phyloP scores from a whole-genome alignment of 306 rosid species.

The Nissolia schottii region DNA sequence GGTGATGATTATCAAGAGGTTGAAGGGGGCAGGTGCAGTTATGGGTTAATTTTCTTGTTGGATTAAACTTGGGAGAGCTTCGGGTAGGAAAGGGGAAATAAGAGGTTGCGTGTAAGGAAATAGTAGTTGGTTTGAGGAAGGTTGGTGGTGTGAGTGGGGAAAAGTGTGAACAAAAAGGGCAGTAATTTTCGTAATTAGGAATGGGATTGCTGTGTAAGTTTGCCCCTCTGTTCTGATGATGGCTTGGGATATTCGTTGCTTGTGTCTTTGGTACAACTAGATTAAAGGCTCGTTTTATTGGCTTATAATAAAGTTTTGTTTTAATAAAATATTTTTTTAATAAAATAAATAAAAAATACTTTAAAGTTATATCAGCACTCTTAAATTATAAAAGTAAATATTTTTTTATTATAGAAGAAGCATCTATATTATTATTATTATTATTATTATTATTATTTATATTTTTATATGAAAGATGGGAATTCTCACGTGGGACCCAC shows the following conservation, averaged over 20 bases:
- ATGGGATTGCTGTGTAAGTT: slow-evolving; percentile 22
- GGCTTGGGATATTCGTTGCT: slow-evolving; percentile 38
- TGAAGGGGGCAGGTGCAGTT: background rate
- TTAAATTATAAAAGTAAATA: no score
- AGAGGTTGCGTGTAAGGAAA: slow-evolving; percentile 35
- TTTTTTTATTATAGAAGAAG: no score
- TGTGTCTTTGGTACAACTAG: slow-evolving; percentile 30
- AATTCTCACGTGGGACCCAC: no score
- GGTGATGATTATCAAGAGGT: background rate
- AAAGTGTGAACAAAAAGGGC: slow-evolving; percentile 1
- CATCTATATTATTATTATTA: no score
- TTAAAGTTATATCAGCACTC: no score
- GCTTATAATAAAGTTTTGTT: no score
- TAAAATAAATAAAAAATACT: no score
- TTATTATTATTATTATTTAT: no score
- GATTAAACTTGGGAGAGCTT: background rate
- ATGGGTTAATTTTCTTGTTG: background rate
- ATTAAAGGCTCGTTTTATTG: no score
- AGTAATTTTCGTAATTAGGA: slow-evolving; percentile 23
- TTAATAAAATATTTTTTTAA: no score
- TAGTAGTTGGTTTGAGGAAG: slow-evolving; percentile 24
- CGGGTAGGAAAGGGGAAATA: background rate
- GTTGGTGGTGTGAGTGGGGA: slow-evolving; percentile 20
- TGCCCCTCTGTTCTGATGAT: slow-evolving; percentile 19
- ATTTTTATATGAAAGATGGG: no score